A percentile compares a stretch with the other conserved stretches of the same genome.
Conservation (phyloP, 108 stramenopile genomes). For the Cyclotella sp. region DNA sequence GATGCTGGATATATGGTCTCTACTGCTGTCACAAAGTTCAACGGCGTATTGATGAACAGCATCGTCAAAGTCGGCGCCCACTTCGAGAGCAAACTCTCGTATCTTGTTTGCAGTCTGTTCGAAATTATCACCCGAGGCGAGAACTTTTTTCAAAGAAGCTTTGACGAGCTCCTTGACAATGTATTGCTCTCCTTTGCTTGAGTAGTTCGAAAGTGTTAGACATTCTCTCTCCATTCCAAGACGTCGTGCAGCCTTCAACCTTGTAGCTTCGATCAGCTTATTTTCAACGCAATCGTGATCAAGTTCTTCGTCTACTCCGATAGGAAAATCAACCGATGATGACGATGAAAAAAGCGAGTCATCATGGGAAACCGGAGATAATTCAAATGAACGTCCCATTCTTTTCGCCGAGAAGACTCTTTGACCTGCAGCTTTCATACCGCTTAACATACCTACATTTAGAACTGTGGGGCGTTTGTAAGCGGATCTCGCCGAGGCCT, state of each 20-base stretch:
- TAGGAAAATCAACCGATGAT: background rate
- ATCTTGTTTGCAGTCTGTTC: conserved; percentile 40
- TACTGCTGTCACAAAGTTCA: conserved; percentile 67
- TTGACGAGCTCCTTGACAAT: conserved; percentile 73
- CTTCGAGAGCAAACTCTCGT: conserved; percentile 56
- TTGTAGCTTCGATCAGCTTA: conserved; percentile 67
- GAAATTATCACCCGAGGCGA: conserved; percentile 22
- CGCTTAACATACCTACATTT: conserved; percentile 39
- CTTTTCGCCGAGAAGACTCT: conserved; percentile 41
- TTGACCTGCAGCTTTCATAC: conserved; percentile 24
- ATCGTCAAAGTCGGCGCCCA: conserved; percentile 61
- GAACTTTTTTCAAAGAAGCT: conserved; percentile 13
- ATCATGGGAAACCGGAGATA: conserved; percentile 7
- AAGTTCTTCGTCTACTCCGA: conserved; percentile 47
- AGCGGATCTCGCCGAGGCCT: conserved; percentile 20
- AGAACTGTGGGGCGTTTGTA: conserved; percentile 42
- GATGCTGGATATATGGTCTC: conserved; percentile 41
- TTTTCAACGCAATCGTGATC: conserved; percentile 66
- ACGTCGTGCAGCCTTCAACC: conserved; percentile 62
- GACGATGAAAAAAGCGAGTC: conserved; percentile 3
- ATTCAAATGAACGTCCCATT: background rate
- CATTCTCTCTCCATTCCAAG: conserved; percentile 55
- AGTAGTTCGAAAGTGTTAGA: conserved; percentile 49
- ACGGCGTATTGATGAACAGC: conserved; percentile 59
- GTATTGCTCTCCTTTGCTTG: conserved; percentile 59